A percentile compares a stretch with the other conserved stretches of the same genome.
phyloP scores from a whole-genome alignment of 2,329 filamentous ascomycete species.

The Epicoccum nigrum region DNA sequence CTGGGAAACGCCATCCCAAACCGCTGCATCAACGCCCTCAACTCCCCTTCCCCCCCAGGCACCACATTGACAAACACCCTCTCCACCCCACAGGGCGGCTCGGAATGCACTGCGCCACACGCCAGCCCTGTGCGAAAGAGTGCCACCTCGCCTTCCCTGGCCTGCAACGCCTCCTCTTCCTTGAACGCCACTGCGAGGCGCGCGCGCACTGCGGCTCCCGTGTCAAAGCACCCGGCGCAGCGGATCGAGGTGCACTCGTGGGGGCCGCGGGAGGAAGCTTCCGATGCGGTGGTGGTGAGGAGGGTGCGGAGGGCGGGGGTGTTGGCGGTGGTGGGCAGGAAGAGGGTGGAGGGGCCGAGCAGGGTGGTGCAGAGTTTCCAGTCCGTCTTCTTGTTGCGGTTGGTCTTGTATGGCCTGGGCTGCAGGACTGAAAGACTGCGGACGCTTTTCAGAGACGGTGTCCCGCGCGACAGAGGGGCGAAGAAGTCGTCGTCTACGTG shows the following conservation, averaged over 20 bases:
- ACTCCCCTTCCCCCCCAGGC: slow-evolving; percentile 41
- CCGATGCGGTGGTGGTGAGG: slow-evolving; percentile 27
- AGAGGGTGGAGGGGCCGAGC: slow-evolving; percentile 56
- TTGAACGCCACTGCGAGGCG: slow-evolving; percentile 41
- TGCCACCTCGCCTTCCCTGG: slow-evolving; percentile 43
- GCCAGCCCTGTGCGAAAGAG: slow-evolving; percentile 52
- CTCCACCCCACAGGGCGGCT: slow-evolving; percentile 37
- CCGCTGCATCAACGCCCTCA: slow-evolving; percentile 37
- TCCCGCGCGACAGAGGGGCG: no score
- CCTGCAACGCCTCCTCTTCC: not conserved
- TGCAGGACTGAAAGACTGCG: no score
- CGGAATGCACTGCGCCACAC: slow-evolving; percentile 54
- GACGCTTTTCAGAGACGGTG: no score
- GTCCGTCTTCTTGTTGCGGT: no score
- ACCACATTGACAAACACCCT: slow-evolving; percentile 48
- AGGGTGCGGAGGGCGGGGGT: slow-evolving; percentile 44
- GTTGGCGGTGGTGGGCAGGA: slow-evolving; percentile 32
- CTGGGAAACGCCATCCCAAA: slow-evolving; percentile 42
- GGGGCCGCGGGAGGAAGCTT: slow-evolving; percentile 26
- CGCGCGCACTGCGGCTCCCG: slow-evolving; percentile 50
- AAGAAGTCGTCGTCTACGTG: slow-evolving; percentile 60
- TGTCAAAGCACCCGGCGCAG: slow-evolving; percentile 53
- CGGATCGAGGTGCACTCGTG: slow-evolving; percentile 54
- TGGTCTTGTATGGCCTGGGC: no score
- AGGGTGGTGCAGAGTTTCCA: slow-evolving; percentile 59